Percentiles rank a stretch among this genome's conserved stretches.
phyloP scores from a whole-genome alignment of 192 early-diverging fungal genomes.

The Funneliformis mosseae region DNA sequence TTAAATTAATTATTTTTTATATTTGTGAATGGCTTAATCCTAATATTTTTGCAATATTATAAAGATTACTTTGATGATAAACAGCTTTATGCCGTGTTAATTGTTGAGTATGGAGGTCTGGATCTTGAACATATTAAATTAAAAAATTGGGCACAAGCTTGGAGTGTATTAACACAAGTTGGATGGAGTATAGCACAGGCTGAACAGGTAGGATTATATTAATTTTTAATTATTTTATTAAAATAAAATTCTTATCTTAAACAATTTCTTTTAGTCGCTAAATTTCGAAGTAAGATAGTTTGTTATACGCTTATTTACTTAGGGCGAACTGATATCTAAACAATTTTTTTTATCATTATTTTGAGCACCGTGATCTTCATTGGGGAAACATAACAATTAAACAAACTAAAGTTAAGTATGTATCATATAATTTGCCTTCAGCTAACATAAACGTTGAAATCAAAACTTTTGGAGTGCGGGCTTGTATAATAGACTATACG shows the following conservation, averaged over 20 bases:
- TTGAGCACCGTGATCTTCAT: slow-evolving; percentile 72
- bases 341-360: slow-evolving; percentile 15
- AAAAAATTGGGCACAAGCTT: slow-evolving; percentile 63
- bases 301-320: neutral
- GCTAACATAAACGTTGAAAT: slow-evolving; percentile 34
- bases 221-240: neutral
- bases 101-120: slow-evolving; percentile 73
- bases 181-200: slow-evolving; percentile 58
- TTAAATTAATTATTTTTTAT: neutral
- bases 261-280: neutral
- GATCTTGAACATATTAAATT: slow-evolving; percentile 65
- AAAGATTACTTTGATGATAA: slow-evolving; percentile 61
- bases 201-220: slow-evolving; percentile 45
- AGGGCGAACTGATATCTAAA: neutral
- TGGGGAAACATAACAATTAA: slow-evolving; percentile 76
- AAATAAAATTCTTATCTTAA: neutral
- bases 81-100: slow-evolving; percentile 76
- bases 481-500: slow-evolving; percentile 75
- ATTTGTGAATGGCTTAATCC: no score
- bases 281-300: slow-evolving; percentile 33
- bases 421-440: slow-evolving; percentile 16
- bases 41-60: neutral
- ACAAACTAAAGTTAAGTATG: slow-evolving; percentile 15
- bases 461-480: slow-evolving; percentile 64
- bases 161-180: slow-evolving; percentile 70